Conservation (phyloP, 2,329 filamentous ascomycete genomes). For the Hypomyces rosellus region DNA sequence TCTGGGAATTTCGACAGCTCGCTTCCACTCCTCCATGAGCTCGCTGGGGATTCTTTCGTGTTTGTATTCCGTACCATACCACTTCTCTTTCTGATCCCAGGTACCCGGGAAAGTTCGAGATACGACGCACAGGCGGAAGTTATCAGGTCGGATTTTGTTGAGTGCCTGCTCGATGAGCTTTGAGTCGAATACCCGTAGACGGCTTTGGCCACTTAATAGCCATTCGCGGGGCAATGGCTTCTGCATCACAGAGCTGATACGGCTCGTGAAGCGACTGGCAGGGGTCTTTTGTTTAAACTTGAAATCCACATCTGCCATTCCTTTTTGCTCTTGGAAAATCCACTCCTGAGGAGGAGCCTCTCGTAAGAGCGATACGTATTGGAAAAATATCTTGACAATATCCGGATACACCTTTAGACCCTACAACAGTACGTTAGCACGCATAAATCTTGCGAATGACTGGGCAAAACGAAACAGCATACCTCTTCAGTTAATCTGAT, state of each 20-base stretch:
- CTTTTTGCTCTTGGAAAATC: conserved; percentile 90
- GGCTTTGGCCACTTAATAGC: conserved; percentile 73
- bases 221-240: conserved; percentile 79
- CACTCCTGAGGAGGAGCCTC: conserved; percentile 78
- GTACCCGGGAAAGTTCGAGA: conserved; percentile 77
- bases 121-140: conserved; percentile 78
- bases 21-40: conserved; percentile 64
- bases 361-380: conserved; percentile 82
- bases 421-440: conserved; percentile 24
- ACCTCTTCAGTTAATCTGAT: conserved; percentile 79
- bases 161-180: conserved; percentile 69
- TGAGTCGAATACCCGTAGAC: conserved; percentile 74
- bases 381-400: conserved; percentile 76
- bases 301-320: conserved; percentile 88
- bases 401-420: conserved; percentile 75
- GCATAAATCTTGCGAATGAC: neutral
- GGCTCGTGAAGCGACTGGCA: conserved; percentile 82
- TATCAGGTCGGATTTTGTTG: conserved; percentile 72
- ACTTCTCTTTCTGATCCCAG: conserved; percentile 87
- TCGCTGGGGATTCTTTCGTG: conserved; percentile 71
- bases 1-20: conserved; percentile 53
- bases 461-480: conserved; percentile 17
- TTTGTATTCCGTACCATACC: conserved; percentile 95
- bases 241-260: conserved; percentile 83
- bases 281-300: conserved; percentile 90